Evolutionary conservation across 2,329 filamentous ascomycete species (phyloP).

Genomic region (Alternaria conjuncta): DNA sequence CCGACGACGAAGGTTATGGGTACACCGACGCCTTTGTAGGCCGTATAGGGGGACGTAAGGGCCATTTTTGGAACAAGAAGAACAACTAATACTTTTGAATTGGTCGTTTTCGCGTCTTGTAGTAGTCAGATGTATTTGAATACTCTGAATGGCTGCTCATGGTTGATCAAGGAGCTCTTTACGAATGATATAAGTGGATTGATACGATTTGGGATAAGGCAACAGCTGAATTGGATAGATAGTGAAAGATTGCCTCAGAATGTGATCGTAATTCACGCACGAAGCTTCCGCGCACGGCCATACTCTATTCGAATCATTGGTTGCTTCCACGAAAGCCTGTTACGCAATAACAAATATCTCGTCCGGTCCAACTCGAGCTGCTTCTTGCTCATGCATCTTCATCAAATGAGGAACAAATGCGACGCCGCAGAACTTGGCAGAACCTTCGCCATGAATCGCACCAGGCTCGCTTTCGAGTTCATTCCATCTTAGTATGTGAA

Average conservation of each 20-base stretch:
- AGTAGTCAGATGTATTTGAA: background rate
- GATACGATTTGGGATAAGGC: background rate
- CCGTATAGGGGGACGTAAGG: background rate
- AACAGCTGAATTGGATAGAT: no score
- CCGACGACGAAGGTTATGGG: constrained; percentile 11
- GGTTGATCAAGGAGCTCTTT: rapidly evolving
- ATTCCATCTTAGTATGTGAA: background rate
- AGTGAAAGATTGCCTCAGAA: background rate
- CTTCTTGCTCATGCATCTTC: constrained; percentile 7
- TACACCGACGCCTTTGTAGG: background rate
- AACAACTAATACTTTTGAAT: no score
- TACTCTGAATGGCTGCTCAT: background rate
- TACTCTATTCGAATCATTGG: no score
- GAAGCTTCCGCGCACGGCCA: no score
- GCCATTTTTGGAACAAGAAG: no score
- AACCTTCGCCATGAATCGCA: background rate
- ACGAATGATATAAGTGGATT: background rate
- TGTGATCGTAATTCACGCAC: background rate
- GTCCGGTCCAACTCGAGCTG: constrained; percentile 1
- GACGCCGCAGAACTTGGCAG: background rate
- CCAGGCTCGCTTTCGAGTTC: background rate
- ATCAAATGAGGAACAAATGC: background rate
- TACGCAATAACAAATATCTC: background rate
- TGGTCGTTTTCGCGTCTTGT: no score
- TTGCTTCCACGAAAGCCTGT: no score